A percentile compares a stretch with the other conserved stretches of the same genome.
Conservation (phyloP, 2,329 filamentous ascomycete species). For the Ophiocordyceps unilateralis region DNA sequence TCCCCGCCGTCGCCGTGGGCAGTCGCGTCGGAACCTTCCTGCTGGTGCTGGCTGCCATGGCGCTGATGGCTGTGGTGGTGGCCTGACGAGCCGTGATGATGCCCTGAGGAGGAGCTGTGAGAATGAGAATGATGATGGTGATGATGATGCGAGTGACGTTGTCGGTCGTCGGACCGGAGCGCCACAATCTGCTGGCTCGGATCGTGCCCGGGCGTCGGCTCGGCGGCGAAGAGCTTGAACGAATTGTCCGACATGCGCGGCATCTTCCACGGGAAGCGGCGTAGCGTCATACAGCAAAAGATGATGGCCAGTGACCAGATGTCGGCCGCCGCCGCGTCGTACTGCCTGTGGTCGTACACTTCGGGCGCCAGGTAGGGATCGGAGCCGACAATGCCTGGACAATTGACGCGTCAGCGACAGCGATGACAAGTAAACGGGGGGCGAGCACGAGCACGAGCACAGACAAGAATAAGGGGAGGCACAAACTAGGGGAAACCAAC, state of each 20-base stretch:
- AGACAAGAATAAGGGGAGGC: background rate
- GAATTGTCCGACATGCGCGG: slow-evolving; percentile 85
- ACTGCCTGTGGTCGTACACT: slow-evolving; percentile 84
- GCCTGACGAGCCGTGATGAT: slow-evolving; percentile 7
- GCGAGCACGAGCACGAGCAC: background rate
- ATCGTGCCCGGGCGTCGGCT: slow-evolving; percentile 59
- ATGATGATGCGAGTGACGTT: background rate
- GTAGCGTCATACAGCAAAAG: slow-evolving; percentile 94
- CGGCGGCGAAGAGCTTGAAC: slow-evolving; percentile 78
- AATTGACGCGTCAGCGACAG: background rate
- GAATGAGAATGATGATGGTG: background rate
- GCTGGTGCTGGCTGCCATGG: slow-evolving; percentile 1
- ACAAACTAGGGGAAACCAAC: slow-evolving; percentile 6
- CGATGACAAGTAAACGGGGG: background rate
- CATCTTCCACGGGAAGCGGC: slow-evolving; percentile 93
- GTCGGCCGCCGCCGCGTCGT: slow-evolving; percentile 85
- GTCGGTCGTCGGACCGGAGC: background rate
- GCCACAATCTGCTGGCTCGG: slow-evolving; percentile 23
- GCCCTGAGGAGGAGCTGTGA: slow-evolving; percentile 22
- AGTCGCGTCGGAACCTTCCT: slow-evolving; percentile 2
- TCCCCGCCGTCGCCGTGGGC: slow-evolving; percentile 13
- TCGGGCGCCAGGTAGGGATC: slow-evolving; percentile 95
- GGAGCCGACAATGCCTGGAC: slow-evolving; percentile 50
- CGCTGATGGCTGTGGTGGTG: slow-evolving; percentile 7
- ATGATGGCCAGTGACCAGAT: slow-evolving; percentile 98